Percentiles rank a stretch among this genome's conserved stretches.
Evolutionary conservation across 441 rosid genomes (phyloP).

Genomic region (Isatis lusitanica): DNA sequence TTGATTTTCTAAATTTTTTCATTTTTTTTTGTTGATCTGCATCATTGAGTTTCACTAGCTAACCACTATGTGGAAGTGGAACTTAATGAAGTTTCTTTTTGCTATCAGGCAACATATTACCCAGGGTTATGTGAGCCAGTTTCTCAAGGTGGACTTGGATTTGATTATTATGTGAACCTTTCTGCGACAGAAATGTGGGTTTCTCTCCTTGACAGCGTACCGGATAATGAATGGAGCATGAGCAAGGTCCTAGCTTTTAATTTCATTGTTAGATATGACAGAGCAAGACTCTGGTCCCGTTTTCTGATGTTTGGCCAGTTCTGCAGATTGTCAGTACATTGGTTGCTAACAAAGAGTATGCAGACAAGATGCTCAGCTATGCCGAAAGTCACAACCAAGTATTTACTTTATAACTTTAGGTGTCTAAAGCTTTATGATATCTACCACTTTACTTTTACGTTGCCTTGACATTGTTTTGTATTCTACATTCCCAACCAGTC

Average conservation of each 20-base stretch:
- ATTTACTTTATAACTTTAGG: slow-evolving; percentile 30
- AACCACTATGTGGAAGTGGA: slow-evolving; percentile 13
- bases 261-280: slow-evolving; percentile 21
- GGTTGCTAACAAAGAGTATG: slow-evolving; percentile 61
- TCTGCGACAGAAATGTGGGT: slow-evolving; percentile 95
- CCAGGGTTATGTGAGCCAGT: slow-evolving; percentile 94
- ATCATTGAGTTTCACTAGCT: slow-evolving; percentile 1
- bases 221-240: slow-evolving; percentile 91
- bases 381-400: slow-evolving; percentile 93
- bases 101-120: slow-evolving; percentile 73
- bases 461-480: slow-evolving; percentile 13
- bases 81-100: slow-evolving; percentile 20
- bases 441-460: slow-evolving; percentile 2
- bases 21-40: slow-evolving; percentile 6
- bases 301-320: slow-evolving; percentile 19
- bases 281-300: slow-evolving; percentile 28
- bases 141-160: slow-evolving; percentile 94
- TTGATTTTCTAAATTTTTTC: background rate
- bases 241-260: slow-evolving; percentile 63
- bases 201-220: slow-evolving; percentile 67
- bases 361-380: slow-evolving; percentile 82
- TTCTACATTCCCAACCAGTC: slow-evolving; percentile 52
- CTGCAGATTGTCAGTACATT: slow-evolving; percentile 81
- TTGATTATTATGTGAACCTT: slow-evolving; percentile 84
- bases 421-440: background rate